Percentiles rank a stretch among this genome's conserved stretches.
These are phyloP conservation scores for Akanthomyces lecanii DNA, from an alignment of 2,329 filamentous ascomycete genomes.

Conservation along the genomic window DNA sequence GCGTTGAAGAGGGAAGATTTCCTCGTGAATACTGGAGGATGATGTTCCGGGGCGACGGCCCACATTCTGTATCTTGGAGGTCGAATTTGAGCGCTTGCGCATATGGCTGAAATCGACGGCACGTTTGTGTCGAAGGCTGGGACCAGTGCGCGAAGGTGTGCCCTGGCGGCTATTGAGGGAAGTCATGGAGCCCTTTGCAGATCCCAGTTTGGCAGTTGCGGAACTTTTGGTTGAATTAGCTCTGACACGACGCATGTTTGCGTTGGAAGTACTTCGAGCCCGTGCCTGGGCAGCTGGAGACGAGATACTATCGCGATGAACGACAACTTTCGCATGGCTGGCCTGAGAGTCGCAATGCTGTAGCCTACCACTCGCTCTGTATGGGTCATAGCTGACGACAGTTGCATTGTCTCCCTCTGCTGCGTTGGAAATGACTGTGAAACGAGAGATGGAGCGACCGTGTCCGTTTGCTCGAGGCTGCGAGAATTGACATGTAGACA, in stretches of 20 bases:
- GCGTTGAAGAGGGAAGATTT: neutral
- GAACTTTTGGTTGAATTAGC: conserved; percentile 28
- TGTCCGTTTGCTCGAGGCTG: conserved; percentile 43
- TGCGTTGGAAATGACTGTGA: conserved; percentile 62
- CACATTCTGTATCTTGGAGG: conserved; percentile 20
- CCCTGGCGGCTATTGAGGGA: conserved; percentile 48
- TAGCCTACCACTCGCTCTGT: conserved; percentile 60
- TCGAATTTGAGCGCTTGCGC: conserved; percentile 37
- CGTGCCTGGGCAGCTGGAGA: conserved; percentile 25
- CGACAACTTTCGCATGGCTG: conserved; percentile 62
- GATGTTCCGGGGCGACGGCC: conserved; percentile 11
- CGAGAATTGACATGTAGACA: conserved; percentile 59
- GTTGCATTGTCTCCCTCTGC: conserved; percentile 49
- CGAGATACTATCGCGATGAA: conserved; percentile 52
- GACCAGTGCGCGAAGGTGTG: conserved; percentile 38
- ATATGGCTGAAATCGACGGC: conserved; percentile 52
- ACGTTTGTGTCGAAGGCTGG: conserved; percentile 45
- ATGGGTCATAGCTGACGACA: conserved; percentile 75
- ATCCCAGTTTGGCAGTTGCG: conserved; percentile 29
- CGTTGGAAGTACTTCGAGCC: conserved; percentile 33
- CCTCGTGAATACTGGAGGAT: conserved; percentile 9
- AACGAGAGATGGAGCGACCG: conserved; percentile 53
- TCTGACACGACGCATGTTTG: conserved; percentile 26
- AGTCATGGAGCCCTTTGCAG: conserved; percentile 41
- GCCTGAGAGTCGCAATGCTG: conserved; percentile 42